These are phyloP conservation scores for Phytophthora cajani DNA, from an alignment of 352 stramenopile genomes.

Conservation along the genomic window DNA sequence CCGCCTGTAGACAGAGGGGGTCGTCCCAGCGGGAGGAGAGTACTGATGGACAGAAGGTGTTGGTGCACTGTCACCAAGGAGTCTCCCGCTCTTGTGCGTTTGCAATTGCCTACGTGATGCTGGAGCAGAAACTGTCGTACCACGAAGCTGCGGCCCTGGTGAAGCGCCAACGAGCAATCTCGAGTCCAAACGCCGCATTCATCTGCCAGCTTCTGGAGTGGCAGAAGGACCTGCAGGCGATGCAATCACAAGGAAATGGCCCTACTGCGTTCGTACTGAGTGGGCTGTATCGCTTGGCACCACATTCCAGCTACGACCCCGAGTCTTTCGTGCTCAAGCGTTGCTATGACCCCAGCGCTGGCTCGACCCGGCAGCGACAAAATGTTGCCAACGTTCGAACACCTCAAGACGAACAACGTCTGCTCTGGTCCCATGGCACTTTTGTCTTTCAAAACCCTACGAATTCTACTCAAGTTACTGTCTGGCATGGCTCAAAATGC, in stretches of 20 bases:
- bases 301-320: slow-evolving; percentile 57
- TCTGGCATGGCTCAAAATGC: slow-evolving; percentile 53
- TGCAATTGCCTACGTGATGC: slow-evolving; percentile 73
- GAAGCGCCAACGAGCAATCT: slow-evolving; percentile 55
- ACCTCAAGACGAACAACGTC: slow-evolving; percentile 14
- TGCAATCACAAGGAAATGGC: slow-evolving; percentile 4
- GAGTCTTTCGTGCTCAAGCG: slow-evolving; percentile 56
- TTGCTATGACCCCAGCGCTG: slow-evolving; percentile 38
- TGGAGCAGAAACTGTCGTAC: slow-evolving; percentile 35
- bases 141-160: slow-evolving; percentile 48
- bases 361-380: slow-evolving; percentile 12
- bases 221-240: slow-evolving; percentile 48
- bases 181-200: slow-evolving; percentile 70
- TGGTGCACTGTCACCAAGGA: slow-evolving; percentile 79
- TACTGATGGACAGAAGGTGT: slow-evolving; percentile 26
- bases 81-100: slow-evolving; percentile 75
- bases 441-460: slow-evolving; percentile 50
- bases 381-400: slow-evolving; percentile 16
- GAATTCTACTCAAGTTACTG: slow-evolving; percentile 25
- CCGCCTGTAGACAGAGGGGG: slow-evolving; percentile 19
- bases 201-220: slow-evolving; percentile 75
- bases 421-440: slow-evolving; percentile 49
- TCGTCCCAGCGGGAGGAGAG: background rate
- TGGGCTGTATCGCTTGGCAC: slow-evolving; percentile 52
- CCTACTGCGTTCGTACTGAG: slow-evolving; percentile 7